Evolutionary conservation across 2,329 filamentous ascomycete genomes (phyloP).

Genomic region (Ambrosiella cleistominuta): DNA sequence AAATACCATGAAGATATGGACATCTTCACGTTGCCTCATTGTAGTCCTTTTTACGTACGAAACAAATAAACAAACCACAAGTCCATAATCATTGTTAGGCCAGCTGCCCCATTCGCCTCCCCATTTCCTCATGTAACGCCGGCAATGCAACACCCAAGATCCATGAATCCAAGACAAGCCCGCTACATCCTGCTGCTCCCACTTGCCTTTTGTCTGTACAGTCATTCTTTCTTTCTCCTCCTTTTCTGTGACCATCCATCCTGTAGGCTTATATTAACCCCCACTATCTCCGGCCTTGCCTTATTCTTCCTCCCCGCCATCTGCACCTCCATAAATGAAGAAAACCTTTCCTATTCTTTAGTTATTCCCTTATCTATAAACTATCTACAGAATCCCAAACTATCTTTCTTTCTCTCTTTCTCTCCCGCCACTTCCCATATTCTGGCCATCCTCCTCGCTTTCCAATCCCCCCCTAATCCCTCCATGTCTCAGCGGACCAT

Average conservation of each 20-base stretch:
- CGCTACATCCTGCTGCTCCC: conserved; percentile 7
- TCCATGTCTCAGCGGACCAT: neutral
- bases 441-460: neutral
- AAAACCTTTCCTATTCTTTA: too few species aligned
- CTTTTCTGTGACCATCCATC: neutral
- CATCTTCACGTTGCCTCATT: too few species aligned
- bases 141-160: conserved; percentile 2
- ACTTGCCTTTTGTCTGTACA: neutral
- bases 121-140: neutral
- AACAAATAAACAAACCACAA: too few species aligned
- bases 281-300: too few species aligned
- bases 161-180: conserved; percentile 6
- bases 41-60: too few species aligned
- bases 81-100: neutral
- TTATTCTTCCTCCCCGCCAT: too few species aligned
- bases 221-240: neutral
- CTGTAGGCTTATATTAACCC: neutral
- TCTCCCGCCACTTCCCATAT: neutral
- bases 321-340: too few species aligned
- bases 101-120: neutral
- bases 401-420: too few species aligned
- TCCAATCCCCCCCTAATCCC: neutral
- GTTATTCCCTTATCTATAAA: too few species aligned
- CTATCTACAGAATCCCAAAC: too few species aligned
- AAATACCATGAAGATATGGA: too few species aligned